These are phyloP conservation scores for Arachnopeziza araneosa DNA, from an alignment of 2,329 filamentous ascomycete species.

Conservation along the genomic window DNA sequence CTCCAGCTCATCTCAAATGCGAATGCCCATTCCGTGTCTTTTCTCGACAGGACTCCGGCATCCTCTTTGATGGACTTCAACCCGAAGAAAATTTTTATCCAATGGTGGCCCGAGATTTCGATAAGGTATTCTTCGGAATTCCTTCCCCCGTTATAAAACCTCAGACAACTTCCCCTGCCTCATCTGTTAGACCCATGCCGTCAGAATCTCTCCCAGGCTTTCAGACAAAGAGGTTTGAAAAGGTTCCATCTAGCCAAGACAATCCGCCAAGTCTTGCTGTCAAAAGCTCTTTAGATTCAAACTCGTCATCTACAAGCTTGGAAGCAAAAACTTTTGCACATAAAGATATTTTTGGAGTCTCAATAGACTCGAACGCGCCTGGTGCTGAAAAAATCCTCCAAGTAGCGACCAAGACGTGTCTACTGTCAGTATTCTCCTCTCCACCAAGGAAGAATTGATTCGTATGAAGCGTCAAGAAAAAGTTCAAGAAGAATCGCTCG, in stretches of 20 bases:
- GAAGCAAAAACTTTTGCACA: too few relatives aligned
- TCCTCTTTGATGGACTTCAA: conserved; percentile 6
- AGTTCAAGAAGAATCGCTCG: not conserved
- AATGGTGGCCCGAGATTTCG: conserved; percentile 5
- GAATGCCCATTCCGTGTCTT: not conserved
- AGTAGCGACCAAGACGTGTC: too few relatives aligned
- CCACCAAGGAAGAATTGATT: not conserved
- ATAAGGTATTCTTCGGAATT: conserved; percentile 9
- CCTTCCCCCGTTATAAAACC: conserved; percentile 3
- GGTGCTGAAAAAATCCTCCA: not conserved
- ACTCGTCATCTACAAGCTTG: too few relatives aligned
- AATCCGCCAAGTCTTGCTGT: too few relatives aligned
- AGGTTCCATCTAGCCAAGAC: too few relatives aligned
- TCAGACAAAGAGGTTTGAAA: too few relatives aligned
- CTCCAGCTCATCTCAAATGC: not conserved
- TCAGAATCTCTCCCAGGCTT: too few relatives aligned
- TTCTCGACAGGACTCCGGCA: not conserved
- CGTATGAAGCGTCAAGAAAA: not conserved
- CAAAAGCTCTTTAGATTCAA: too few relatives aligned
- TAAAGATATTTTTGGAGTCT: too few relatives aligned
- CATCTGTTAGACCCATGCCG: too few relatives aligned
- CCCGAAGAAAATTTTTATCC: conserved; percentile 13
- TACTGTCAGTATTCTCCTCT: not conserved
- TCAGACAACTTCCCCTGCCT: too few relatives aligned
- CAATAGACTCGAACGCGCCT: too few relatives aligned